phyloP scores from a whole-genome alignment of 495 filamentous ascomycete species.

The Xeromyces bisporus region DNA sequence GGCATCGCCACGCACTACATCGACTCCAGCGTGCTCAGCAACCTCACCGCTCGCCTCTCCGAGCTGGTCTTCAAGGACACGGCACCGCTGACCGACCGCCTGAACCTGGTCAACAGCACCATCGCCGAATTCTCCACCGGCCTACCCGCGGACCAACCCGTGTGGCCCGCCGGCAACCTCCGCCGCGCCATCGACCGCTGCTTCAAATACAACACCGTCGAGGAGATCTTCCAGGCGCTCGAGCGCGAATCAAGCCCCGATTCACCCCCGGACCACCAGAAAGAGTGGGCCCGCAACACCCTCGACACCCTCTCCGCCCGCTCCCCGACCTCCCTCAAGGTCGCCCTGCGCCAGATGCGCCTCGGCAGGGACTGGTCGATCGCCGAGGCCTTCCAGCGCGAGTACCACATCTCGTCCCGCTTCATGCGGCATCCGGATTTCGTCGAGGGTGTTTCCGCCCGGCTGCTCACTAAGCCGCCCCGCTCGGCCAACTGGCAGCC shows the following conservation, averaged over 20 bases:
- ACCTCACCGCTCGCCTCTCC: constrained; percentile 66
- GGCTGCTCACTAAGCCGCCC: constrained; percentile 48
- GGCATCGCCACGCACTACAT: constrained; percentile 90
- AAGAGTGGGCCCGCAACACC: constrained; percentile 60
- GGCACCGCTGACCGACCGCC: constrained; percentile 38
- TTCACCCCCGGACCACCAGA: constrained; percentile 27
- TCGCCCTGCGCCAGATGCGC: constrained; percentile 65
- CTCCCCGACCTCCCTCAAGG: constrained; percentile 70
- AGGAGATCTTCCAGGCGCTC: constrained; percentile 53
- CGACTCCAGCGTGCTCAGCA: constrained; percentile 67
- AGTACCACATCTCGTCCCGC: constrained; percentile 57
- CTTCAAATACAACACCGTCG: constrained; percentile 48
- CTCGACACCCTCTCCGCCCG: constrained; percentile 50
- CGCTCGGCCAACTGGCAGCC: constrained; percentile 54
- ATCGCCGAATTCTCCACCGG: constrained; percentile 84
- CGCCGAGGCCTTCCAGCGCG: constrained; percentile 61
- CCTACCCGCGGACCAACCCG: constrained; percentile 49
- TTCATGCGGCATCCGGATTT: constrained; percentile 90
- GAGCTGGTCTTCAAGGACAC: constrained; percentile 78
- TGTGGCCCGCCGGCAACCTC: constrained; percentile 42
- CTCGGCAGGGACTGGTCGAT: constrained; percentile 61
- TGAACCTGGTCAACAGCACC: constrained; percentile 60
- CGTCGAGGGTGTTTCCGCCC: constrained; percentile 63
- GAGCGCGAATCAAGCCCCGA: too few relatives aligned
- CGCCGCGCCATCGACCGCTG: constrained; percentile 73